A percentile compares a stretch with the other conserved stretches of the same genome.
phyloP scores from a whole-genome alignment of 1,139 yeast genomes.

The Candida labiduridarum region DNA sequence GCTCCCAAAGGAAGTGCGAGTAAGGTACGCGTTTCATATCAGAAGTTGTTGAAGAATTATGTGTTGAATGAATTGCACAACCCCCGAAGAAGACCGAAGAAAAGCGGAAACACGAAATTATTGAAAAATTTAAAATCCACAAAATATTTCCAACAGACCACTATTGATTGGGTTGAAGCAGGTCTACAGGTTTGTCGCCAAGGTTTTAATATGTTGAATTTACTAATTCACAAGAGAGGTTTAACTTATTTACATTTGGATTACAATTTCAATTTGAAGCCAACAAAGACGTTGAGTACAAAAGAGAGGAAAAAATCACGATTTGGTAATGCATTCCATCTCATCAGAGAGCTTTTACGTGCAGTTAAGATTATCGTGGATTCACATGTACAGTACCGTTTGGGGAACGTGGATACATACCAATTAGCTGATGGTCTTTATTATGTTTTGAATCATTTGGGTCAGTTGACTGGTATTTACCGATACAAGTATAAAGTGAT shows the following conservation, averaged over 20 bases:
- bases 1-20: constrained; percentile 62
- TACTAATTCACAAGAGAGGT: constrained; percentile 89
- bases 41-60: constrained; percentile 73
- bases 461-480: constrained; percentile 95
- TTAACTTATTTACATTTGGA: constrained; percentile 91
- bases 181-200: constrained; percentile 92
- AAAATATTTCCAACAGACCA: constrained; percentile 86
- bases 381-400: constrained; percentile 86
- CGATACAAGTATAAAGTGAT: constrained; percentile 95
- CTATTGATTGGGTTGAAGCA: constrained; percentile 98
- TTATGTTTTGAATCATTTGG: constrained; percentile 88
- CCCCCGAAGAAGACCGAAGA: constrained; percentile 32
- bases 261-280: constrained; percentile 92
- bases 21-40: constrained; percentile 85
- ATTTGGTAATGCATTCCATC: constrained; percentile 95
- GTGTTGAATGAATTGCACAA: constrained; percentile 73
- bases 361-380: constrained; percentile 85
- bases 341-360: constrained; percentile 85
- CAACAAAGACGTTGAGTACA: constrained; percentile 94
- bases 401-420: constrained; percentile 90
- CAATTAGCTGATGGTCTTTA: constrained; percentile 94
- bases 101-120: constrained; percentile 54
- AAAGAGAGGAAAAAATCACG: constrained; percentile 95
- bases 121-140: constrained; percentile 72
- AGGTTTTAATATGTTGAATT: constrained; percentile 90